Evolutionary conservation across 208 protist species (phyloP), one percentile per base, ranked within the genome.

Genomic region (Tritrichomonas musculus): DNA sequence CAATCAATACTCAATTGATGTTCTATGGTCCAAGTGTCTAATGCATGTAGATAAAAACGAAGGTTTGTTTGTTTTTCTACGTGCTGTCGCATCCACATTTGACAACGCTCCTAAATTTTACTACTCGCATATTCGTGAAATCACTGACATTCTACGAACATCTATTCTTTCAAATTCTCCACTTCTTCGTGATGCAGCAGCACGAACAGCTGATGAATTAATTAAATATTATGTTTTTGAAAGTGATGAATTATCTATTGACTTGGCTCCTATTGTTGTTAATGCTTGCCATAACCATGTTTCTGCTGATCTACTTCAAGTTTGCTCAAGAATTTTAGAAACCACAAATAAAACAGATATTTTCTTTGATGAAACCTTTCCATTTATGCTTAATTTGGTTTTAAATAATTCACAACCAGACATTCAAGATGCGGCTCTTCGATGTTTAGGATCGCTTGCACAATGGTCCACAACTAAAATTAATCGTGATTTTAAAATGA

Each of bases 321-420:
- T 82, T 50, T 53, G 47, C 1, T 25, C 73, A n/a, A 47, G n/a
- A n/a, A 8, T 82, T 49, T 53, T 82, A 11, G 33, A 82, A 11
- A 36, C 33, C 8, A 82, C 73, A n/a, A 82, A 82, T 33, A 82
- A 82, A 82, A 82, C 73, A n/a, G 73, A 82, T 53, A 14, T n/a
- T 1, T 25, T 82, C 30, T 82, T 82, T 30, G 73, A 82, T 30
- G 73, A 22, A 47, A 47, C 41, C 4, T 82, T 50, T 36, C 73
- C 73, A 30, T 82, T 82, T 53, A n/a, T 82, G 20, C 20, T 82
- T 2, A 47, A 25, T 82, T 33, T 82, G 3, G 20, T 50, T n/a
- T n/a, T n/a, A n/a, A n/a, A n/a, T n/a, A n/a, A n/a, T n/a, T 20
- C 25, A 36, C 41, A 47, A 82, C 41, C n/a, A n/a, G 73, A 82